Evolutionary conservation across 768 basidiomycete genomes (phyloP).

Genomic region (Naganishia onofrii): DNA sequence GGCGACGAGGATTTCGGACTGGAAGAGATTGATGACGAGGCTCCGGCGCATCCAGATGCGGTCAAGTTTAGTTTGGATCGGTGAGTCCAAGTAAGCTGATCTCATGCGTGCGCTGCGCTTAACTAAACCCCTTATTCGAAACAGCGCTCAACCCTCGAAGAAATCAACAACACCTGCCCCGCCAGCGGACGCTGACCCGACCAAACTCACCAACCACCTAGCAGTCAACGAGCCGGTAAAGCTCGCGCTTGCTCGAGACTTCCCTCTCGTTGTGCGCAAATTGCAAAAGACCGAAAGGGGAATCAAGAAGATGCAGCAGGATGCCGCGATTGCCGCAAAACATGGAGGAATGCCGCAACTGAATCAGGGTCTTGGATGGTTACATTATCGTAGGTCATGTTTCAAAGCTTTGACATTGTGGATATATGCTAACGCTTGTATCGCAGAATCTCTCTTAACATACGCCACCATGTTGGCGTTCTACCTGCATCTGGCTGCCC

Average conservation of each 20-base stretch:
- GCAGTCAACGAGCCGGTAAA: constrained; percentile 47
- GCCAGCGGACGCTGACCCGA: constrained; percentile 38
- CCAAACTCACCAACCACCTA: constrained; percentile 42
- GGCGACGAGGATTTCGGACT: constrained; percentile 80
- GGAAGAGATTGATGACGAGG: constrained; percentile 55
- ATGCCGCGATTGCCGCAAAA: constrained; percentile 42
- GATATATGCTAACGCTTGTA: not conserved
- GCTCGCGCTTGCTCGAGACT: constrained; percentile 49
- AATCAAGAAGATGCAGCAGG: constrained; percentile 42
- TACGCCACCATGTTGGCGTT: constrained; percentile 88
- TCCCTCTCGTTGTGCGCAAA: constrained; percentile 45
- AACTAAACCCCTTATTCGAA: not conserved
- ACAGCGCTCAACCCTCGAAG: not conserved
- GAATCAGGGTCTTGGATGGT: constrained; percentile 47
- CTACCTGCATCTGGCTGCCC: constrained; percentile 81
- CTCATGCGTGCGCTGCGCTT: not conserved
- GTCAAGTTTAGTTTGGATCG: constrained; percentile 18
- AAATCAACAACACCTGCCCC: constrained; percentile 27
- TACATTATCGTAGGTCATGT: constrained; percentile 76
- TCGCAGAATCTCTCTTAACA: constrained; percentile 77
- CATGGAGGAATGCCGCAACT: constrained; percentile 30
- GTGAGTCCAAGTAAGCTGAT: not conserved
- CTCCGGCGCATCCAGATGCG: not conserved
- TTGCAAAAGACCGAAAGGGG: constrained; percentile 48
- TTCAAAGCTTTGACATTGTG: not conserved